phyloP scores from a whole-genome alignment of 2,329 filamentous ascomycete genomes.

The Huntiella bhutanensis region DNA sequence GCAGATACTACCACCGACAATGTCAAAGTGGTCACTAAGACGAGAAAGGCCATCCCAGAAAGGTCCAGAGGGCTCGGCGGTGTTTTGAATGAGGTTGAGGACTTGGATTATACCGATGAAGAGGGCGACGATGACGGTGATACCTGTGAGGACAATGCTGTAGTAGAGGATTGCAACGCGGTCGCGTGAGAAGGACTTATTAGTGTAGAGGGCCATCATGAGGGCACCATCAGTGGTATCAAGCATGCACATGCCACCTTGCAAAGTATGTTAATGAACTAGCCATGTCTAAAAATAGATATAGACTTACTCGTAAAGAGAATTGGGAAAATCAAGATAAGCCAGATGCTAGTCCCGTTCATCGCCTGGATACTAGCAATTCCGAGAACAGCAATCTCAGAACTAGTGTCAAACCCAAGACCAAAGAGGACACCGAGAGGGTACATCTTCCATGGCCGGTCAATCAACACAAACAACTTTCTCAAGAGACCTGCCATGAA shows the following conservation, averaged over 20 bases:
- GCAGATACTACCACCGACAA: constrained; percentile 74
- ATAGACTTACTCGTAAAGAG: constrained; percentile 54
- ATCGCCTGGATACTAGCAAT: constrained; percentile 78
- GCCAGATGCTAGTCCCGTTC: constrained; percentile 75
- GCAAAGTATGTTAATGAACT: background rate
- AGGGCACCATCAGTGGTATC: constrained; percentile 85
- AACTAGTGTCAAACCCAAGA: constrained; percentile 86
- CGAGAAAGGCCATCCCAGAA: constrained; percentile 81
- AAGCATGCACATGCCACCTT: constrained; percentile 82
- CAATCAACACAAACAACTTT: constrained; percentile 54
- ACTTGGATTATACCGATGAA: constrained; percentile 78
- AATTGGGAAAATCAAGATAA: constrained; percentile 79
- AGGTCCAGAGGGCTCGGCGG: constrained; percentile 49
- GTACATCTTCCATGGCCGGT: constrained; percentile 88
- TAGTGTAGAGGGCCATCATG: constrained; percentile 88
- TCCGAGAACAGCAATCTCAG: constrained; percentile 78
- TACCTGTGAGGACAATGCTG: constrained; percentile 65
- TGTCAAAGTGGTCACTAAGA: constrained; percentile 64
- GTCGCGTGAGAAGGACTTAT: constrained; percentile 58
- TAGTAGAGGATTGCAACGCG: constrained; percentile 86
- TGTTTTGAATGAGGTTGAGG: constrained; percentile 57
- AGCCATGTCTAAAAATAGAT: background rate
- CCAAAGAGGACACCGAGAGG: constrained; percentile 77
- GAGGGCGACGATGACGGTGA: constrained; percentile 68
- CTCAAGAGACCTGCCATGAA: constrained; percentile 54